Percentiles rank a stretch among this genome's conserved stretches.
Conservation (phyloP, 495 filamentous ascomycete species). For the Lichenothelia convexa region DNA sequence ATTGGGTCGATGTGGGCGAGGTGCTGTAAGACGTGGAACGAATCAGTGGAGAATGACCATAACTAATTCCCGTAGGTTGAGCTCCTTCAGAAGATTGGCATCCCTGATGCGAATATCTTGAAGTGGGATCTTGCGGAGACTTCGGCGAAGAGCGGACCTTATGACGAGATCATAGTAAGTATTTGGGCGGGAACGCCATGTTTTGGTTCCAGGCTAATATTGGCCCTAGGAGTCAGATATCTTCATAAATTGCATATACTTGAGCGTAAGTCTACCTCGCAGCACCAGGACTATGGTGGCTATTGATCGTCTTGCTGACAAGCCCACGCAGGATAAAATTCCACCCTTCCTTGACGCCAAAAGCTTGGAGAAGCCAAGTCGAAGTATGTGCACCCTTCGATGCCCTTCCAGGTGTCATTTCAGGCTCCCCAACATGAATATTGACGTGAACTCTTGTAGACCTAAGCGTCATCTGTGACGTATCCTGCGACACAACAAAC, state of each 20-base stretch:
- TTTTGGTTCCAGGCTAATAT: too few species aligned
- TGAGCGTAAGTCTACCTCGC: too few species aligned
- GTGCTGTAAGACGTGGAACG: too few species aligned
- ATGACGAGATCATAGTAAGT: constrained; percentile 61
- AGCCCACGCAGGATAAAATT: constrained; percentile 33
- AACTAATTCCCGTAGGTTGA: too few species aligned
- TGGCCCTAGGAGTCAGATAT: constrained; percentile 3
- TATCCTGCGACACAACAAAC: constrained; percentile 43
- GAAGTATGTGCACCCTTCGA: too few species aligned
- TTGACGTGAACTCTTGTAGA: too few species aligned
- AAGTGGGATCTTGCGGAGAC: constrained; percentile 94
- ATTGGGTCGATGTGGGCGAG: constrained; percentile 71
- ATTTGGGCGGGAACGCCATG: too few species aligned
- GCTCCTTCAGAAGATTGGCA: background rate
- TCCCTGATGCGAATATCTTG: constrained; percentile 43
- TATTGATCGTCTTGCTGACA: too few species aligned
- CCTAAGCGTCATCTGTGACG: constrained; percentile 83
- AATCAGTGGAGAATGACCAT: too few species aligned
- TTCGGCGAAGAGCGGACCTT: constrained; percentile 57
- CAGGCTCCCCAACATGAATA: too few species aligned
- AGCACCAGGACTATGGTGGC: too few species aligned
- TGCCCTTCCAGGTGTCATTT: too few species aligned
- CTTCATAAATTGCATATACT: constrained; percentile 5
- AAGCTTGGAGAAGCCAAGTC: constrained; percentile 44
- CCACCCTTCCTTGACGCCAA: constrained; percentile 56